Base-by-base conservation (phyloP, 83 land plant species). In the Picea engelmannii region DNA sequence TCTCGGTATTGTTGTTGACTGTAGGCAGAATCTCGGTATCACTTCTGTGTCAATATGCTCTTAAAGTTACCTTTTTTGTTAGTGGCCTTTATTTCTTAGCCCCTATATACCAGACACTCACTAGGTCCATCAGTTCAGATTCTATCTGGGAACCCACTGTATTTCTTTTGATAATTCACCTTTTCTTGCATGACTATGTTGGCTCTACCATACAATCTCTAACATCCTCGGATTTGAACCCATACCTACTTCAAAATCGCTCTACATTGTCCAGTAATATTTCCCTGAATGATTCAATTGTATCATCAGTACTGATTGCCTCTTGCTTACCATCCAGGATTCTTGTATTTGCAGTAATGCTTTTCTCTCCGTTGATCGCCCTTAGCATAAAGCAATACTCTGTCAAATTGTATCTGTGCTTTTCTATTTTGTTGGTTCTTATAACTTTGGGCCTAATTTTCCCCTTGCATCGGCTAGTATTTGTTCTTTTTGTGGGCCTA, bases 111-210 rank as follows among this genome's bases (percentile, higher is more conserved):
- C 93, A 94, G 62, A 97, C 99, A 20, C 85, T 97, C 10, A 97
- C 99, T 13, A 85, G 92, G 49, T 93, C 99, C 42, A 95, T 97
- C 74, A 93, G 96, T 82, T 97, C 99, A 27, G 99, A 97, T 81
- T 93, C 99, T 76, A 97, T 97, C 21, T 93, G 95, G 96, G 95
- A 95, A 20, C 85, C 90, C 38, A 93, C 96, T 11, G 88, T 89
- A 52, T 92, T 89, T 40, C 92, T 97, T 40, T 63, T 97, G 15
- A 25, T 95, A 10, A 87, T 95, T 81, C 99, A 97, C 83, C 91
- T 97, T 62, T 95, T 95, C 84, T 85, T 94, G 60, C 99, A 95
- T 83, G 96, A 97, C 80, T 97, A 97, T 75, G 87, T 93, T 11
- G 93, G 92, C 47, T 91, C 90, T 44, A 90, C 96, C 13, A 85